Base-by-base conservation (phyloP, 2,329 filamentous ascomycete genomes). In the Dissoconium aciculare region DNA sequence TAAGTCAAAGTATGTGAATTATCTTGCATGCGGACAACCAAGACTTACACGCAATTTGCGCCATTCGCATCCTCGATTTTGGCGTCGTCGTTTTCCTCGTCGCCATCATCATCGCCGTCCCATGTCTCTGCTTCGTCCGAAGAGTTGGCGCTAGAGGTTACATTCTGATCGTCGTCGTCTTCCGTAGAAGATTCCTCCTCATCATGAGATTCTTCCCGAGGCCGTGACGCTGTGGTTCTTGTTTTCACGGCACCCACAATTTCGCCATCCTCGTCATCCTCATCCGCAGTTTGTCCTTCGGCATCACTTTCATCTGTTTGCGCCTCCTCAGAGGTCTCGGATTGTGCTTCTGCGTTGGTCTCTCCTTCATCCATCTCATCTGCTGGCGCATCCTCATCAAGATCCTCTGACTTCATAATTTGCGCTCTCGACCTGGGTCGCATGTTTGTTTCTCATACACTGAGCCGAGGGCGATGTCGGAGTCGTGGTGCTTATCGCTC, bases 41-140 rank as follows among this genome's bases (percentile, higher is more conserved):
- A 23, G n/a, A 63, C 69, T 62, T 58, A 78, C 73, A 76, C 65
- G 71, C 74, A 79, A 36, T 66, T 64, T 45, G 69, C 72, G 11
- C 64, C 62, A 44, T 64, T 64, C 16, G 56, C 53, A 36, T 56
- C 54, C 35, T 59, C 62, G 8, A 66, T 64, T 19, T 75, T 66
- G 23, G 56, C 53, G 33, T 58, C 55, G 34, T 63, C 64, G 5
- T 63, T 64, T 16, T 73, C 73, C 8, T 66, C 66, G 66, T 56
- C 36, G 34, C 66, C 66, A n/a, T n/a, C 19, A 8, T 23, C 19
- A 8, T 23, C 19, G 28, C 56, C 63, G 35, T 66, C 68, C 11
- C 64, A 63, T 48, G 60, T 64, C 37, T 62, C 66, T 28, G 56
- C 63, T 33, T 66, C 63, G 52, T 63, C 67, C 26, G 65, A 69